A percentile compares a stretch with the other conserved stretches of the same genome.
These are phyloP conservation scores for Tausonia pullulans DNA, from an alignment of 1,284 basidiomycete genomes.

Conservation along the genomic window DNA sequence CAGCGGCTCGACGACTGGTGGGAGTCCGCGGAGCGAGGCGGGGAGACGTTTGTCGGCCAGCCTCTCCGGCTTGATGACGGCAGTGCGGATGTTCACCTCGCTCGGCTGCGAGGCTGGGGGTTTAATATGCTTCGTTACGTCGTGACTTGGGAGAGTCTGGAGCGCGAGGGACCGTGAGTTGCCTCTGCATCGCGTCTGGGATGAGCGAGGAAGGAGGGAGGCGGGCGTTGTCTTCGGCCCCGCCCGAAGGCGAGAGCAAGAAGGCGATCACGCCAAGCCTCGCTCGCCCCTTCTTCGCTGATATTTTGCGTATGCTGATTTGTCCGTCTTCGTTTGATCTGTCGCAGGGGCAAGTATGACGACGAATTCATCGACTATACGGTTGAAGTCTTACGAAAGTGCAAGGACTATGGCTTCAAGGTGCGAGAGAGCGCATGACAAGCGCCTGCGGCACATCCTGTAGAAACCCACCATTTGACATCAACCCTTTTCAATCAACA, in stretches of 20 bases:
- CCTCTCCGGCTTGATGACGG: slow-evolving; percentile 57
- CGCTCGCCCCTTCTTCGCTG: background rate
- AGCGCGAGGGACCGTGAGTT: slow-evolving; percentile 86
- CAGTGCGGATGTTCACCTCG: slow-evolving; percentile 55
- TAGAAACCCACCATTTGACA: background rate
- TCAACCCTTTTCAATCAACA: background rate
- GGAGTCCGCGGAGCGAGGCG: slow-evolving; percentile 68
- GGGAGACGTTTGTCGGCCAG: slow-evolving; percentile 57
- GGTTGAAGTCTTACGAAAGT: slow-evolving; percentile 71
- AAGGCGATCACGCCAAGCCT: no score
- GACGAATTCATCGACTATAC: slow-evolving; percentile 87
- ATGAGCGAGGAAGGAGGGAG: background rate
- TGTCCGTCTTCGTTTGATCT: background rate
- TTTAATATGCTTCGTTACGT: slow-evolving; percentile 90
- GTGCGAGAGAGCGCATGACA: slow-evolving; percentile 21
- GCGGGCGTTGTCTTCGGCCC: background rate
- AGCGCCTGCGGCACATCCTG: no score
- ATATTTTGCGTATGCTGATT: background rate
- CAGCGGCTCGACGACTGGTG: slow-evolving; percentile 69
- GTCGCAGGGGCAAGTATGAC: slow-evolving; percentile 71
- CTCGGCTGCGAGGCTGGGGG: slow-evolving; percentile 78
- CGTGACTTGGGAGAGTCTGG: slow-evolving; percentile 87
- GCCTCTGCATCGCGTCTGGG: background rate
- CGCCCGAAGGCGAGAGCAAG: no score
- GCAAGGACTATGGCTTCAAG: slow-evolving; percentile 88